phyloP scores from a whole-genome alignment of 139 green algal species.

The Micromonas pusilla region DNA sequence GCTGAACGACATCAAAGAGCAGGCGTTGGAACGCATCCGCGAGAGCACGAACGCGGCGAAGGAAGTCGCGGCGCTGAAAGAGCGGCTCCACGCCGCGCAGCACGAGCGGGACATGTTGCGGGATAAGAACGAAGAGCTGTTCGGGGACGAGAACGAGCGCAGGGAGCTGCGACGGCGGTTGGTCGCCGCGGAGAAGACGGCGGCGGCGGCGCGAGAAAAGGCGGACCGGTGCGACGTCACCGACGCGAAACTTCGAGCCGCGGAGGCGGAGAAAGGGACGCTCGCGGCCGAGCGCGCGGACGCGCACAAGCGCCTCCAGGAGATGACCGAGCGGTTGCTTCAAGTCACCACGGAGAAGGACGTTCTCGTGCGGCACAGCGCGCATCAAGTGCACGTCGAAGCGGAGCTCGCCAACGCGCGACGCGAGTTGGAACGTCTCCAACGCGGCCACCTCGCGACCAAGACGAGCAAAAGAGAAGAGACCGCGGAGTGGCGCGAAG shows the following conservation, averaged over 20 bases:
- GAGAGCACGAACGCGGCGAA: background rate
- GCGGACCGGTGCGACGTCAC: background rate
- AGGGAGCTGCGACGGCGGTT: background rate
- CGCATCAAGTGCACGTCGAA: slow-evolving; percentile 7
- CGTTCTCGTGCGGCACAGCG: slow-evolving; percentile 16
- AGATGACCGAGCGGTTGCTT: slow-evolving; percentile 16
- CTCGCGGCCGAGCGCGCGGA: background rate
- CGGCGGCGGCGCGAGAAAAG: background rate
- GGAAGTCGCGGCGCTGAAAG: background rate
- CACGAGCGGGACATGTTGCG: background rate
- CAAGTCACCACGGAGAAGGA: slow-evolving; percentile 22
- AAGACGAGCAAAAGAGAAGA: background rate
- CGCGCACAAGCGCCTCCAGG: background rate
- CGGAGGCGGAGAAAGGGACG: background rate
- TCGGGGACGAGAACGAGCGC: background rate
- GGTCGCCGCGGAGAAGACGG: background rate
- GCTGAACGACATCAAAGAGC: slow-evolving; percentile 19
- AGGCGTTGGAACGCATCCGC: slow-evolving; percentile 15
- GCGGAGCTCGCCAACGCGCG: slow-evolving; percentile 11
- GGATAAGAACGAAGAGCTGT: background rate
- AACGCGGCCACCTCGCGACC: background rate
- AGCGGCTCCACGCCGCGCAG: background rate
- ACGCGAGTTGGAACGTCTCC: background rate
- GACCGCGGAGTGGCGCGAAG: background rate
- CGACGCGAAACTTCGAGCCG: background rate